Evolutionary conservation across 176 grass and related monocot species (phyloP).

Genomic region (Triticum aestivum): DNA sequence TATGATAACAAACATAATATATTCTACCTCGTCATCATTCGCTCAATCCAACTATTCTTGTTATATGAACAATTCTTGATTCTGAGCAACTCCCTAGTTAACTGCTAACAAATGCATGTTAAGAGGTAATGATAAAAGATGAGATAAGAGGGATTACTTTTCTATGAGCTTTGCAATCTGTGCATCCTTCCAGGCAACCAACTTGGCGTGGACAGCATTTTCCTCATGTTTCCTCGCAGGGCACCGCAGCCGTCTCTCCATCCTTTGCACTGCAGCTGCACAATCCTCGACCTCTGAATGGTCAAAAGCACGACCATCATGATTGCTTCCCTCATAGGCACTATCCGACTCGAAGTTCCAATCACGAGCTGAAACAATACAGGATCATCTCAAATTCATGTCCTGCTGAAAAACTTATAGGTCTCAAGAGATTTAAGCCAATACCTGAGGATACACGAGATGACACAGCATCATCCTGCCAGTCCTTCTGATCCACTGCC

Average conservation of each 20-base stretch:
- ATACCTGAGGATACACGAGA: conserved; percentile 67
- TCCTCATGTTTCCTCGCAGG: conserved; percentile 19
- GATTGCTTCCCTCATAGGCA: conserved; percentile 40
- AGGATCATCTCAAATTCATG: conserved; percentile 17
- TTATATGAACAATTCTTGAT: conserved; percentile 10
- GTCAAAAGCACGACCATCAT: conserved; percentile 26
- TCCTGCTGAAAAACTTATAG: conserved; percentile 15
- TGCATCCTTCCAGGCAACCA: conserved; percentile 71
- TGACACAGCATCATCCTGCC: conserved; percentile 46
- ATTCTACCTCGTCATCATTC: conserved; percentile 5
- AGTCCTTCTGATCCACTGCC: conserved; percentile 36
- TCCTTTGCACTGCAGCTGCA: conserved; percentile 24
- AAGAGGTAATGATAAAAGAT: background rate
- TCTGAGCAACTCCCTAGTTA: conserved; percentile 10
- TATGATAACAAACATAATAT: background rate
- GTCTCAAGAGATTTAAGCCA: conserved; percentile 16
- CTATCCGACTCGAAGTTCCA: conserved; percentile 47
- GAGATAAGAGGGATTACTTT: conserved; percentile 45
- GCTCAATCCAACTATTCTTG: background rate
- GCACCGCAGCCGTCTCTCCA: conserved; percentile 25
- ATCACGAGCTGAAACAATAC: conserved; percentile 33
- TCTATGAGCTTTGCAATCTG: conserved; percentile 60
- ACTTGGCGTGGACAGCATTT: conserved; percentile 47
- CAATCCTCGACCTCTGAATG: conserved; percentile 26
- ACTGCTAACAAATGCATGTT: background rate